Evolutionary conservation across 768 basidiomycete genomes (phyloP).

Genomic region (Scleroderma citrinum): DNA sequence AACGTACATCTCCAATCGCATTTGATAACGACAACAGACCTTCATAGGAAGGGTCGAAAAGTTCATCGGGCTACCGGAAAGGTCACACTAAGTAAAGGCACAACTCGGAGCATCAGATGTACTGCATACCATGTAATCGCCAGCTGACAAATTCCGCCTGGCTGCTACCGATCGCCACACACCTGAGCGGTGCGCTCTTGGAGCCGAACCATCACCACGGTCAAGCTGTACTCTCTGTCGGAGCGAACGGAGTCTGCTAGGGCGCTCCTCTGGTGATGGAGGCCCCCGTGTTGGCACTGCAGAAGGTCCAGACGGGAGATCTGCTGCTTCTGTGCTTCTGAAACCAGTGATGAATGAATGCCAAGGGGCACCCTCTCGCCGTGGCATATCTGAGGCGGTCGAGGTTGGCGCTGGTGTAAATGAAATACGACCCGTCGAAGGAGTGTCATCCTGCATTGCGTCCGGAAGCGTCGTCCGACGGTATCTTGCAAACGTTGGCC

Average conservation of each 20-base stretch:
- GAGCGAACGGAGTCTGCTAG: slow-evolving; percentile 18
- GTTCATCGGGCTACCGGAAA: slow-evolving; percentile 56
- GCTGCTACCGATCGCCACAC: slow-evolving; percentile 18
- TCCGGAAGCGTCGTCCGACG: not conserved
- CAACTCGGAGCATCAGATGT: slow-evolving; percentile 1
- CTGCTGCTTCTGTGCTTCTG: slow-evolving; percentile 5
- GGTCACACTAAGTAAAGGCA: slow-evolving; percentile 4
- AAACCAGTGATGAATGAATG: slow-evolving; percentile 14
- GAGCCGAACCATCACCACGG: slow-evolving; percentile 14
- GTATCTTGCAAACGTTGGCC: not conserved
- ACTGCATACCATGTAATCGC: slow-evolving; percentile 49
- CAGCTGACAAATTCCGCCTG: slow-evolving; percentile 20
- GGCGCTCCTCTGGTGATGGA: slow-evolving; percentile 11
- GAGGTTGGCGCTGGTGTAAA: not conserved
- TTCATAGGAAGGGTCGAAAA: slow-evolving; percentile 75
- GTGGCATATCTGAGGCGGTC: not conserved
- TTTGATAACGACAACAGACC: slow-evolving; percentile 52
- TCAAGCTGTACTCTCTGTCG: slow-evolving; percentile 27
- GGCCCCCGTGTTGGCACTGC: not conserved
- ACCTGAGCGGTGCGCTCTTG: slow-evolving; percentile 18
- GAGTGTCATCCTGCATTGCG: not conserved
- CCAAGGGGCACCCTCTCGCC: slow-evolving; percentile 17
- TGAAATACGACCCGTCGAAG: not conserved
- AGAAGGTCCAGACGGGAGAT: not conserved
- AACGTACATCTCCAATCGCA: slow-evolving; percentile 62